Percentiles rank a stretch among this genome's conserved stretches.
phyloP scores from a whole-genome alignment of 2,329 filamentous ascomycete species.

The Cytospora piceicola region DNA sequence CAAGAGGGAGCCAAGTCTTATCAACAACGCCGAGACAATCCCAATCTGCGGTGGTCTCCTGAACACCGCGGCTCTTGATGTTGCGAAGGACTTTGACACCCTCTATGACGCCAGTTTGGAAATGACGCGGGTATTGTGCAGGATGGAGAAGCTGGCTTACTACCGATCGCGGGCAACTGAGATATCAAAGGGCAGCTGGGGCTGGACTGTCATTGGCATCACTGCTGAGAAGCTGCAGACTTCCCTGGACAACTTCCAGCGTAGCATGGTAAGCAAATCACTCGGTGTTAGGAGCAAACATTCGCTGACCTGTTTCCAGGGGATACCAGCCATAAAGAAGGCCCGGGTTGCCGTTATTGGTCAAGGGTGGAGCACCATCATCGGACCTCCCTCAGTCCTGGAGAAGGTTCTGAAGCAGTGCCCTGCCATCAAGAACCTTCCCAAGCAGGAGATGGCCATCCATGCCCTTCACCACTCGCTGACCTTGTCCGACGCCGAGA shows the following conservation, averaged over 20 bases:
- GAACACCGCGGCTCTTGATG: conserved; percentile 21
- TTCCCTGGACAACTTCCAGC: conserved; percentile 20
- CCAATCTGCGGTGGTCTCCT: conserved; percentile 25
- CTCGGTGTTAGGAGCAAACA: not conserved
- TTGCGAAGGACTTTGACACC: conserved; percentile 22
- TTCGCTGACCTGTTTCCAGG: not conserved
- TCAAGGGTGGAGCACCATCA: conserved; percentile 25
- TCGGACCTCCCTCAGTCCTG: conserved; percentile 22
- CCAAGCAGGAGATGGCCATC: conserved; percentile 27
- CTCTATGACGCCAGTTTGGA: conserved; percentile 26
- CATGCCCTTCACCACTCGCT: conserved; percentile 24
- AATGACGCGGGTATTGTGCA: conserved; percentile 23
- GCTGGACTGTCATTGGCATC: conserved; percentile 26
- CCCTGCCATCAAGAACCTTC: conserved; percentile 24
- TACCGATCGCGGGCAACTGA: conserved; percentile 24
- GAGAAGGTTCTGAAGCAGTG: conserved; percentile 26
- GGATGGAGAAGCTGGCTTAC: conserved; percentile 25
- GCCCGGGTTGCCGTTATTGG: conserved; percentile 23
- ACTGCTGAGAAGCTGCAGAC: conserved; percentile 23
- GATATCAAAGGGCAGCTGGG: conserved; percentile 24
- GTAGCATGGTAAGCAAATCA: conserved; percentile 15
- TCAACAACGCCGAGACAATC: conserved; percentile 19
- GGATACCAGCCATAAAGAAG: conserved; percentile 25
- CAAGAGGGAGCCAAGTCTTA: conserved; percentile 19
- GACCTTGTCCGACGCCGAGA: conserved; percentile 20